These are phyloP conservation scores for Caloboletus firmus DNA, from an alignment of 1,284 basidiomycete genomes.

Conservation along the genomic window DNA sequence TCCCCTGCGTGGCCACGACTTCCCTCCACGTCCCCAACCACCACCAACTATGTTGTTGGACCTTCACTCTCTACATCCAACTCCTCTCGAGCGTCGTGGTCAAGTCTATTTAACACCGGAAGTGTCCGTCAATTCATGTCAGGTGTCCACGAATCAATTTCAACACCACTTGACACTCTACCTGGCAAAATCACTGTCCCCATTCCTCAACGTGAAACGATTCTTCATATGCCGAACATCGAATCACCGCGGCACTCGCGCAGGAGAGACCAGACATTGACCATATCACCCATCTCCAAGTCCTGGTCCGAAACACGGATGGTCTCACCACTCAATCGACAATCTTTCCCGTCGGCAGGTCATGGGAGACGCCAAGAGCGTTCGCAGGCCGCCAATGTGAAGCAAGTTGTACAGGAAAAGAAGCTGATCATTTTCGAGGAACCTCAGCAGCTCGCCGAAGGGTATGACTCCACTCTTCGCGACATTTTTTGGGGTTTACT, in stretches of 20 bases:
- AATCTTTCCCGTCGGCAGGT: conserved; percentile 43
- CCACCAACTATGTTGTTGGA: conserved; percentile 34
- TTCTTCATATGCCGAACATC: conserved; percentile 24
- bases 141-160: conserved; percentile 50
- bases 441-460: conserved; percentile 12
- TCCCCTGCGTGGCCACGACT: conserved; percentile 39
- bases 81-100: conserved; percentile 73
- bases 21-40: conserved; percentile 36
- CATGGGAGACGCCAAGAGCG: conserved; percentile 41
- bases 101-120: conserved; percentile 65
- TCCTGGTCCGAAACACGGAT: conserved; percentile 54
- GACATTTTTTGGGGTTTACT: neutral
- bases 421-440: conserved; percentile 37
- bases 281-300: conserved; percentile 43
- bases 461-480: conserved; percentile 4
- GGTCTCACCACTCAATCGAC: conserved; percentile 25
- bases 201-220: conserved; percentile 29
- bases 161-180: conserved; percentile 38
- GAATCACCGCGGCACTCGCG: conserved; percentile 29
- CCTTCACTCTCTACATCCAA: conserved; percentile 45
- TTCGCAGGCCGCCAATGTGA: conserved; percentile 36
- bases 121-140: conserved; percentile 65
- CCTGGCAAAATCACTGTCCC: conserved; percentile 30
- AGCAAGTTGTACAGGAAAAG: conserved; percentile 36
- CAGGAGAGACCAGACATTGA: conserved; percentile 29